Evolutionary conservation across 1,284 basidiomycete genomes (phyloP).

Genomic region (Cryptococcus sp.): DNA sequence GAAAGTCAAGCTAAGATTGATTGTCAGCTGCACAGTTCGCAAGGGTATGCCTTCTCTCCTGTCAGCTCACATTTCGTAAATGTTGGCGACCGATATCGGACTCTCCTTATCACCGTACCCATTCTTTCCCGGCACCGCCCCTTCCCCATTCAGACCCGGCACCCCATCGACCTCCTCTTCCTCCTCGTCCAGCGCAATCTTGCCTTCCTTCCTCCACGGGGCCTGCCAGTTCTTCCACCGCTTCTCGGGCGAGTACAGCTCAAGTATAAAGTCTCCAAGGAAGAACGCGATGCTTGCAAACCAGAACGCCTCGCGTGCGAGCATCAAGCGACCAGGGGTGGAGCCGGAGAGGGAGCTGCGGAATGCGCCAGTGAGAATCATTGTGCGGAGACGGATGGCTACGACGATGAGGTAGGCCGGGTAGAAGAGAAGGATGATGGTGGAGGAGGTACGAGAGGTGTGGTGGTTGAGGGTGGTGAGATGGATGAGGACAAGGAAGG

Average conservation of each 20-base stretch:
- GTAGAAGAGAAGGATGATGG: slow-evolving; percentile 78
- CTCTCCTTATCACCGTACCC: slow-evolving; percentile 60
- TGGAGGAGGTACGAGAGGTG: slow-evolving; percentile 71
- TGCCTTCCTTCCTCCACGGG: slow-evolving; percentile 26
- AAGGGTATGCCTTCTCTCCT: not conserved
- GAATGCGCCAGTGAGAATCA: slow-evolving; percentile 45
- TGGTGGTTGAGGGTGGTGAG: slow-evolving; percentile 63
- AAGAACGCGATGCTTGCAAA: slow-evolving; percentile 56
- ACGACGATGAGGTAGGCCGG: slow-evolving; percentile 62
- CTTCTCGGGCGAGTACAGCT: slow-evolving; percentile 68
- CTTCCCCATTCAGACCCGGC: slow-evolving; percentile 19
- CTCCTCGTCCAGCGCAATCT: slow-evolving; percentile 42
- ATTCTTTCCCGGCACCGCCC: slow-evolving; percentile 24
- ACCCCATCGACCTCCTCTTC: slow-evolving; percentile 35
- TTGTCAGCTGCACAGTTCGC: not conserved
- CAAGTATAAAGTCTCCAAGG: slow-evolving; percentile 61
- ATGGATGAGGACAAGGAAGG: slow-evolving; percentile 37
- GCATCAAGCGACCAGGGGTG: slow-evolving; percentile 25
- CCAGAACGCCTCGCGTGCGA: slow-evolving; percentile 41
- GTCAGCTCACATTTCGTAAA: slow-evolving; percentile 55
- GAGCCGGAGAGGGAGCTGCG: slow-evolving; percentile 22
- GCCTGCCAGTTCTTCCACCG: slow-evolving; percentile 25
- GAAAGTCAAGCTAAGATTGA: slow-evolving; percentile 51
- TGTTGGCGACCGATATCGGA: slow-evolving; percentile 75
- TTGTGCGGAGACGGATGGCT: slow-evolving; percentile 64